These are phyloP conservation scores for Salix suchowensis DNA, from an alignment of 345 rosid genomes.

Conservation along the genomic window DNA sequence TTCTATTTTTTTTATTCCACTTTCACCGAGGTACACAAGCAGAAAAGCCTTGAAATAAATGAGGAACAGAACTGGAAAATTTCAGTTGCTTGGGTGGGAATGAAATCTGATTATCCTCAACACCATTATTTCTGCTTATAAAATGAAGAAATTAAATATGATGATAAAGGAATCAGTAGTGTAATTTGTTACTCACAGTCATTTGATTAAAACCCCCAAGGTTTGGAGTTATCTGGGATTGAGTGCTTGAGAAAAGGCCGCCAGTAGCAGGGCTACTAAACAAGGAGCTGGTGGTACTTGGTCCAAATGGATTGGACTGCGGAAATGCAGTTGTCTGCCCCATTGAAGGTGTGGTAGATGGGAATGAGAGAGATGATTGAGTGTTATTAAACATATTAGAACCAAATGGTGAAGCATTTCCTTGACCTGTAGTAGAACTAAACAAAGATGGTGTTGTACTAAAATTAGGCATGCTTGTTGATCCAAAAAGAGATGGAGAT, in stretches of 20 bases:
- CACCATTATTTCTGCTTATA: not conserved
- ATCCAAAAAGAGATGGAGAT: conserved; percentile 40
- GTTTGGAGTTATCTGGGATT: conserved; percentile 43
- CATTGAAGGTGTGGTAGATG: conserved; percentile 35
- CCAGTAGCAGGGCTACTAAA: conserved; percentile 56
- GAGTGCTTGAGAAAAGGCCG: conserved; percentile 47
- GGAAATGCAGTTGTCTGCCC: conserved; percentile 41
- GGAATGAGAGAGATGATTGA: conserved; percentile 59
- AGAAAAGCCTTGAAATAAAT: not conserved
- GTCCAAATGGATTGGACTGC: conserved; percentile 9
- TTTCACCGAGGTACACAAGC: not conserved
- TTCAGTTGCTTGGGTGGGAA: not conserved
- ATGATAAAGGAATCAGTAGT: not conserved
- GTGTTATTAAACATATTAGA: conserved; percentile 38
- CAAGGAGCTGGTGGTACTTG: conserved; percentile 39
- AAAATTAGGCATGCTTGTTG: conserved; percentile 51
- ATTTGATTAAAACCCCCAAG: conserved; percentile 44
- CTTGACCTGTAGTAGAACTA: conserved; percentile 39
- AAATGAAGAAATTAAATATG: not conserved
- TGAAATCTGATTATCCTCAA: not conserved
- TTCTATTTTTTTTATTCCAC: not conserved
- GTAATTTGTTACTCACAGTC: conserved; percentile 39
- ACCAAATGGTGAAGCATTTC: conserved; percentile 40
- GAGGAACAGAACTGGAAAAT: not conserved
- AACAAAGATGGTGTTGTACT: conserved; percentile 60